Conservation (phyloP, 2,329 filamentous ascomycete species). For the Fusarium sp. region DNA sequence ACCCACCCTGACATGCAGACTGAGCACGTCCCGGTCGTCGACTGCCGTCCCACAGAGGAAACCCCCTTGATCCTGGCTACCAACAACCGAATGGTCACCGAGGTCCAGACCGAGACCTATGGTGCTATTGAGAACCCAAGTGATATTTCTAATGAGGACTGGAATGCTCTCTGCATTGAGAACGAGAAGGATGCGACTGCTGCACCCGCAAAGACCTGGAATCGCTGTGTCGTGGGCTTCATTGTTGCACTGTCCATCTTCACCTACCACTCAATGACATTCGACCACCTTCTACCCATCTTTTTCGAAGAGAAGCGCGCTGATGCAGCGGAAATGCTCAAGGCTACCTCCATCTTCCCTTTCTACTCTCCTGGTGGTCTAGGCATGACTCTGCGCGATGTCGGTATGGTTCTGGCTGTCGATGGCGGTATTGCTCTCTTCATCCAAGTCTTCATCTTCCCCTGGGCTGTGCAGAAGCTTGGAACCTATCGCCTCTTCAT, state of each 20-base stretch:
- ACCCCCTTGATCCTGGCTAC: conserved; percentile 82
- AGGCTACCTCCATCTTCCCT: conserved; percentile 52
- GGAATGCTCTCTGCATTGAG: conserved; percentile 55
- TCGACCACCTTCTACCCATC: conserved; percentile 90
- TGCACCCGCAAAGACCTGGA: conserved; percentile 60
- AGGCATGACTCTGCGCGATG: conserved; percentile 71
- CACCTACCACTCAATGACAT: conserved; percentile 95
- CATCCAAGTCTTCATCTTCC: conserved; percentile 71
- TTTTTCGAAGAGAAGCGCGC: conserved; percentile 84
- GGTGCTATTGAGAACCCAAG: conserved; percentile 70
- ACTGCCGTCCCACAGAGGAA: conserved; percentile 70
- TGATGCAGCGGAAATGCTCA: conserved; percentile 54
- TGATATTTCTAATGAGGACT: conserved; percentile 59
- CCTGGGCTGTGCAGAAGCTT: conserved; percentile 67
- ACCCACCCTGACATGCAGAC: conserved; percentile 87
- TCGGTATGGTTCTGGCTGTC: conserved; percentile 71
- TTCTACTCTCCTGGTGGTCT: conserved; percentile 72
- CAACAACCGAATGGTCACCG: conserved; percentile 75
- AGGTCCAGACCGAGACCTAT: conserved; percentile 82
- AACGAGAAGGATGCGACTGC: conserved; percentile 52
- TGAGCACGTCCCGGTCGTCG: conserved; percentile 58
- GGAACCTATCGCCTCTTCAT: conserved; percentile 72
- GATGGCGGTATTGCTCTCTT: conserved; percentile 70
- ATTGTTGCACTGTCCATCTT: conserved; percentile 88
- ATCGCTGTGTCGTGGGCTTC: conserved; percentile 76